A percentile compares a stretch with the other conserved stretches of the same genome.
Evolutionary conservation across 1,284 basidiomycete species (phyloP).

Genomic region (Chiua sp.): DNA sequence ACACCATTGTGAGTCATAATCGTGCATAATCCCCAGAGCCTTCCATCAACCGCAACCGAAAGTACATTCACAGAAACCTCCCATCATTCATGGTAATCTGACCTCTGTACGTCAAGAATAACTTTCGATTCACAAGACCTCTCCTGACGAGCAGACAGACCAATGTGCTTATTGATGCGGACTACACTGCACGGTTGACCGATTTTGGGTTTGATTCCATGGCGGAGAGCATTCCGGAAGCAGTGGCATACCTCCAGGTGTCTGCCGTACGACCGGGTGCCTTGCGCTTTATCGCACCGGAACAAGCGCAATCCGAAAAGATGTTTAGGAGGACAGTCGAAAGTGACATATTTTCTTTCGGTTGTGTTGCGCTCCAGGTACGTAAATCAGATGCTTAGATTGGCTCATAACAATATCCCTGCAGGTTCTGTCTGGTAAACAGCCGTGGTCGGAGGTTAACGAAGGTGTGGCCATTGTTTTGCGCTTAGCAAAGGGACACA

Average conservation of each 20-base stretch:
- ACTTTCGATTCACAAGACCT: neutral
- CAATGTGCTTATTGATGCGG: conserved; percentile 11
- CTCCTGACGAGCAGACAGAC: neutral
- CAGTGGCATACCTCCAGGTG: conserved; percentile 4
- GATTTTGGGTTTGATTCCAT: neutral
- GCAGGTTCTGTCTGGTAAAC: conserved; percentile 7
- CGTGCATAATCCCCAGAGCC: neutral
- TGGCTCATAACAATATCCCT: neutral
- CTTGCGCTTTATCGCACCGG: conserved; percentile 6
- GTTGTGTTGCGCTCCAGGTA: conserved; percentile 4
- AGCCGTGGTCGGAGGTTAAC: conserved; percentile 2
- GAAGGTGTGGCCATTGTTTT: neutral
- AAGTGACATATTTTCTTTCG: conserved; percentile 4
- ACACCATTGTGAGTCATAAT: neutral
- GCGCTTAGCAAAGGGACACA: neutral
- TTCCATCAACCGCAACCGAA: neutral
- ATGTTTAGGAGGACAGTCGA: neutral
- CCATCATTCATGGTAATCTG: neutral
- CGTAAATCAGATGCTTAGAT: neutral
- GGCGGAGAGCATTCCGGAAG: neutral
- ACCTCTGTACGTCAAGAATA: neutral
- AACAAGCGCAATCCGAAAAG: neutral
- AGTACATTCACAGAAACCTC: neutral
- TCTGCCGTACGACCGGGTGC: conserved; percentile 7
- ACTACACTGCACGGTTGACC: neutral